Evolutionary conservation across 2,329 filamentous ascomycete genomes (phyloP), one percentile per base, ranked within the genome.

Genomic region (Alternaria brassicicola): DNA sequence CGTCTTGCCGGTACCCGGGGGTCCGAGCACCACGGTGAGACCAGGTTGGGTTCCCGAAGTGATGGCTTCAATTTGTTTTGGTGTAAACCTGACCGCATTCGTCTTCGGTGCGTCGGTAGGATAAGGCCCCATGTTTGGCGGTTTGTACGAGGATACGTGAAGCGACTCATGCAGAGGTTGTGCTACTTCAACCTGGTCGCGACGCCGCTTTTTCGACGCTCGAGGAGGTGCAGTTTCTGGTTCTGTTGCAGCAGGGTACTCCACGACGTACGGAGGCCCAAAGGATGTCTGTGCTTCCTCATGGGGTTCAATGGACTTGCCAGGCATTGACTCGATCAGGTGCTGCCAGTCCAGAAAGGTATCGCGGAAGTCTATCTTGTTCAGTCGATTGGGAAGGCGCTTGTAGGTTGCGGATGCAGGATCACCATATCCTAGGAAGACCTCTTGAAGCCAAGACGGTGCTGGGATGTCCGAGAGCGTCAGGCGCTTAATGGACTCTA

Each of bases 1-100:
- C n/a, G 95, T 99, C 82, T 99, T 99, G 62, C 96, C 95, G 6
- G 95, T 99, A 53, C 95, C 95, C 7, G 95, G 95, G 52, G 95
- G 95, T 1, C 95, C 95, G 62, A 99, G 92, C 67, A 99, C 90
- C 46, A 99, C 86, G 1, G 94, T 97, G 50, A 99, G 83, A 19
- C 96, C 95, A 33, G 95, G 94, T 70, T 99, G 96, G 6, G 92
- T 93, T 19, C 95, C 95, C 38, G 94, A 97, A 59, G 91, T 88
- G 70, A 99, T 95, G 25, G 95, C 95, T 75, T 98, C 91, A 26
- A 96, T 86, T 78, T 98, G 95, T 35, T 91, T 87, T 31, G 94
- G 88, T 4, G 95, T 99, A 73, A 98, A 99, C 28, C 92, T 91
- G 49, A 98, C 86, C 39, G 82, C 79, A 73, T 98, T 99, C 43